Percentiles rank a stretch among this genome's conserved stretches.
phyloP scores from a whole-genome alignment of 116 monocot genomes.

The Dioscorea cayenensis region DNA sequence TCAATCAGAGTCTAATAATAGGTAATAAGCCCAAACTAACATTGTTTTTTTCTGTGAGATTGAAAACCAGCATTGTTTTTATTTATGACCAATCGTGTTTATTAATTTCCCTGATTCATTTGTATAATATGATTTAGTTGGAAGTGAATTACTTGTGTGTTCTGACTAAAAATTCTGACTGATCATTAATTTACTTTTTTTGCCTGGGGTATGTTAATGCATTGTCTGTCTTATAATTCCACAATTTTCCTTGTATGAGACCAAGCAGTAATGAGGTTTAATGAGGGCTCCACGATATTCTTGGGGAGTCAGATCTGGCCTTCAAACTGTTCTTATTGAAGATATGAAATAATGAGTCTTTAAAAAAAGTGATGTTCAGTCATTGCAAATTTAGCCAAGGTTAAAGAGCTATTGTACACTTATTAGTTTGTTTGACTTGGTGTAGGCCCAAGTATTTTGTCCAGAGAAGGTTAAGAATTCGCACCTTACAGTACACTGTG shows the following conservation, averaged over 20 bases:
- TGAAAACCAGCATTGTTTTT: neutral
- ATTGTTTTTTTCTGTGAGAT: neutral
- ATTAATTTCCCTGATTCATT: too few species aligned
- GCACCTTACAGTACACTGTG: conserved; percentile 60
- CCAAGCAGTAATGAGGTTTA: too few species aligned
- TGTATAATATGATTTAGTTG: too few species aligned
- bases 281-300: too few species aligned
- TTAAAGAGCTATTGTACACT: neutral
- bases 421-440: neutral
- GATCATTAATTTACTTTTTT: too few species aligned
- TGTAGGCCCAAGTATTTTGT: conserved; percentile 52
- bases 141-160: too few species aligned
- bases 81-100: neutral
- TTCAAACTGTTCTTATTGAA: too few species aligned
- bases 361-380: neutral
- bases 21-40: conserved; percentile 19
- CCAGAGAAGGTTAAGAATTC: conserved; percentile 72
- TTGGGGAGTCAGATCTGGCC: too few species aligned
- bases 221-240: too few species aligned
- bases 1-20: conserved; percentile 17
- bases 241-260: too few species aligned
- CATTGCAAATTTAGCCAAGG: neutral
- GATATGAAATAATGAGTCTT: neutral
- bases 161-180: too few species aligned
- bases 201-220: too few species aligned